Conservation (phyloP, 2,329 filamentous ascomycete genomes). For the Epichloe brachyelytri region DNA sequence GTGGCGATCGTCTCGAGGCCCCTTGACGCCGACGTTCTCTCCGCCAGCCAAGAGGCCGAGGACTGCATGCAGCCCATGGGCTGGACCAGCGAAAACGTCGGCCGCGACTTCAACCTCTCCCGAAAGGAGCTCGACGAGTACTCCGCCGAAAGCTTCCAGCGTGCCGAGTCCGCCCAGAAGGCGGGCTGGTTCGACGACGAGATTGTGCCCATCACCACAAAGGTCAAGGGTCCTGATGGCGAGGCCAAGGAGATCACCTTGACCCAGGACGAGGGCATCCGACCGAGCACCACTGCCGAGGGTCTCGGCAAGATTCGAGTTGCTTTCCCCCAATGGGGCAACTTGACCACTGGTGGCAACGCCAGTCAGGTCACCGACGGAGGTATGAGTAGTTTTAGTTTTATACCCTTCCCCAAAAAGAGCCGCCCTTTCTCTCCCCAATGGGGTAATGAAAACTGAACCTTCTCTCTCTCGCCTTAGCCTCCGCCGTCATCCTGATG, state of each 20-base stretch:
- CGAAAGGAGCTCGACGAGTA: slow-evolving; percentile 74
- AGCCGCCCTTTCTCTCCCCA: not conserved
- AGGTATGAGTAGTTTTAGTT: slow-evolving; percentile 30
- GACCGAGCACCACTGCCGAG: slow-evolving; percentile 81
- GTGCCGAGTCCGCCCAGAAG: slow-evolving; percentile 84
- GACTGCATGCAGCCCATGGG: slow-evolving; percentile 97
- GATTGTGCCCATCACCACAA: slow-evolving; percentile 77
- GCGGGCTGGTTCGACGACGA: slow-evolving; percentile 86
- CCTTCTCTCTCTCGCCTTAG: slow-evolving; percentile 23
- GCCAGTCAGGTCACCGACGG: slow-evolving; percentile 92
- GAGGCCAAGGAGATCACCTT: slow-evolving; percentile 66
- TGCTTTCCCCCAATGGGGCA: slow-evolving; percentile 88
- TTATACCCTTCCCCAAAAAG: too few relatives aligned
- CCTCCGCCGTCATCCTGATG: slow-evolving; percentile 83
- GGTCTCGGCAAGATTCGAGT: slow-evolving; percentile 70
- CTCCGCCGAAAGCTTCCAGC: slow-evolving; percentile 74
- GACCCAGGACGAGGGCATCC: slow-evolving; percentile 78
- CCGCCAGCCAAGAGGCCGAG: slow-evolving; percentile 57
- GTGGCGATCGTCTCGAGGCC: slow-evolving; percentile 54
- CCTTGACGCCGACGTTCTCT: slow-evolving; percentile 66
- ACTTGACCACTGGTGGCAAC: slow-evolving; percentile 82
- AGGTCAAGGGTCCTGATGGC: slow-evolving; percentile 72
- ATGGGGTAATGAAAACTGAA: not conserved
- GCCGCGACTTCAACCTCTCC: slow-evolving; percentile 73
- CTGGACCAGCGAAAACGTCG: slow-evolving; percentile 94